Conservation (phyloP, 345 rosid species). For the Linum usitatissimum region DNA sequence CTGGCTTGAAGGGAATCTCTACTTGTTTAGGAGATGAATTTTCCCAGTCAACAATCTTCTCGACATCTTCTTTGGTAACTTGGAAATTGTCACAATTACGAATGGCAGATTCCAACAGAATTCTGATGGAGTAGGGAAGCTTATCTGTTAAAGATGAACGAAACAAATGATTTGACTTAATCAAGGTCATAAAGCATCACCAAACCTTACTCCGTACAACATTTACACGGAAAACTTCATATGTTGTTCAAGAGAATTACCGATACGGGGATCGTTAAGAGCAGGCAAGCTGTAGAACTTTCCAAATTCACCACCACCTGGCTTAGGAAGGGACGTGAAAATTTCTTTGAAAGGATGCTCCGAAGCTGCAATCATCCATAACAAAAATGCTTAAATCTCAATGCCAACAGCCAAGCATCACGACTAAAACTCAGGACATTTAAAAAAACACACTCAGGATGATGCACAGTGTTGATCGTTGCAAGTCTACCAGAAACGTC, state of each 20-base stretch:
- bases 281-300: constrained; percentile 90
- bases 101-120: constrained; percentile 90
- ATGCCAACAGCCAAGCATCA: neutral
- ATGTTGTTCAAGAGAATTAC: constrained; percentile 25
- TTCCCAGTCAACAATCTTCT: constrained; percentile 95
- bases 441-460: neutral
- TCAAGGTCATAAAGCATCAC: too few species aligned
- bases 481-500: neutral
- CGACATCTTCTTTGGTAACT: constrained; percentile 83
- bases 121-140: constrained; percentile 85
- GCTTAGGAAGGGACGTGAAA: constrained; percentile 79
- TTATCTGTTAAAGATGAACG: constrained; percentile 40
- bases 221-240: neutral
- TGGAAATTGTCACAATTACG: constrained; percentile 96
- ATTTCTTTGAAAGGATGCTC: constrained; percentile 72
- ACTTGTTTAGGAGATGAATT: constrained; percentile 81
- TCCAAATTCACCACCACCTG: constrained; percentile 93
- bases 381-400: neutral
- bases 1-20: constrained; percentile 99
- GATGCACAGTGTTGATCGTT: neutral
- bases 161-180: neutral
- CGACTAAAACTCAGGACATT: neutral
- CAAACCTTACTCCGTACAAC: neutral
- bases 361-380: constrained; percentile 45
- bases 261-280: constrained; percentile 88